A percentile compares a stretch with the other conserved stretches of the same genome.
These are phyloP conservation scores for Saccharomyces hybrid DNA, from an alignment of 1,139 yeast genomes.

Conservation along the genomic window DNA sequence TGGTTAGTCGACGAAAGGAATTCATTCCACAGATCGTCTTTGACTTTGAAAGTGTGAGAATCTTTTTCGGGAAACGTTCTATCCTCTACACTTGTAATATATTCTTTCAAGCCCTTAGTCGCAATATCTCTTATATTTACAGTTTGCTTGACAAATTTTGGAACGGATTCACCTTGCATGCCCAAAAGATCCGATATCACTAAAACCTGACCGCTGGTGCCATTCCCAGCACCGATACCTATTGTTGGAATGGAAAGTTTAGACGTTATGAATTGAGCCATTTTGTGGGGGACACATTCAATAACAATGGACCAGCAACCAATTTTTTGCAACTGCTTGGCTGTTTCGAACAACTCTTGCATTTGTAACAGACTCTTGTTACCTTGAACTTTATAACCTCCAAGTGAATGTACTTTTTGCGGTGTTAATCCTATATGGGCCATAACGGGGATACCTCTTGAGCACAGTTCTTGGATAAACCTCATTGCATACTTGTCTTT, in stretches of 20 bases:
- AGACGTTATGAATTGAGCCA: constrained; percentile 61
- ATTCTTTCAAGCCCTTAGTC: constrained; percentile 45
- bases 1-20: constrained; percentile 26
- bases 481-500: constrained; percentile 27
- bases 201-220: constrained; percentile 80
- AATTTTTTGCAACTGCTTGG: constrained; percentile 59
- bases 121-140: constrained; percentile 45
- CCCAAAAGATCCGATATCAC: constrained; percentile 84
- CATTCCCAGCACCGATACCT: constrained; percentile 92
- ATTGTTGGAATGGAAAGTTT: constrained; percentile 67
- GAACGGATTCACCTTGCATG: constrained; percentile 50
- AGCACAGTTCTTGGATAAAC: constrained; percentile 20
- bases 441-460: constrained; percentile 77
- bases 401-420: constrained; percentile 67
- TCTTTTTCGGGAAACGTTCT: constrained; percentile 53
- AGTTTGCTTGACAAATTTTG: constrained; percentile 76
- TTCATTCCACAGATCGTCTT: constrained; percentile 53
- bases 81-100: constrained; percentile 50
- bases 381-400: constrained; percentile 89
- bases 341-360: constrained; percentile 54
- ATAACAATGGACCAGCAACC: constrained; percentile 73
- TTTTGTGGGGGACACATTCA: constrained; percentile 76
- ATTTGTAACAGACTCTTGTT: constrained; percentile 48
- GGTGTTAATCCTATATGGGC: constrained; percentile 94
- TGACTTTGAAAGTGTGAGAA: constrained; percentile 64